Percentiles rank a stretch among this genome's conserved stretches.
These are phyloP conservation scores for Melampsora larici-populina DNA, from an alignment of 1,284 basidiomycete genomes.

Conservation along the genomic window DNA sequence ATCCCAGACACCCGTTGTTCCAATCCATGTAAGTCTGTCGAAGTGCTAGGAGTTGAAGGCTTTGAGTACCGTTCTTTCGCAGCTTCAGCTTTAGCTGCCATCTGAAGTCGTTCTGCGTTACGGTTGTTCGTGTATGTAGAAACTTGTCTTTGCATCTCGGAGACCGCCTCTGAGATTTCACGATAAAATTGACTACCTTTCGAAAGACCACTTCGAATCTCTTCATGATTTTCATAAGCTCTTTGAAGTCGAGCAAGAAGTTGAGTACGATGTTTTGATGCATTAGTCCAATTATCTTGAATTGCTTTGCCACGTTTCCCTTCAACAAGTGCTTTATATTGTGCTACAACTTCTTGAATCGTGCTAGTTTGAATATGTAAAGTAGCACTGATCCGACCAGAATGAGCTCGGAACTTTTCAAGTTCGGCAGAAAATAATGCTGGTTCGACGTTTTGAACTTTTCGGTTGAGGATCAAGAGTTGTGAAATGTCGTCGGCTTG, in stretches of 20 bases:
- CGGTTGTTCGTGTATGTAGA: slow-evolving; percentile 82
- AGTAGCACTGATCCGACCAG: slow-evolving; percentile 72
- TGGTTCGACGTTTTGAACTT: slow-evolving; percentile 71
- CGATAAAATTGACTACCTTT: slow-evolving; percentile 56
- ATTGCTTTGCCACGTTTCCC: slow-evolving; percentile 67
- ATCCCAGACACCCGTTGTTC: slow-evolving; percentile 37
- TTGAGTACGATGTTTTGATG: slow-evolving; percentile 72
- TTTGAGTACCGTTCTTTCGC: slow-evolving; percentile 66
- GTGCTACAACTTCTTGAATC: slow-evolving; percentile 55
- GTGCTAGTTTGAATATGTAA: slow-evolving; percentile 71
- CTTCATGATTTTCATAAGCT: slow-evolving; percentile 77
- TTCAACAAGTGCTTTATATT: slow-evolving; percentile 65
- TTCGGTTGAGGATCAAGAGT: slow-evolving; percentile 82
- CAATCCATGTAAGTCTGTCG: slow-evolving; percentile 39
- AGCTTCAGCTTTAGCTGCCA: slow-evolving; percentile 63
- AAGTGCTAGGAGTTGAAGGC: slow-evolving; percentile 53
- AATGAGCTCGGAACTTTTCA: slow-evolving; percentile 91
- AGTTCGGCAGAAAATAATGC: slow-evolving; percentile 86
- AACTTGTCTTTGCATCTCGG: slow-evolving; percentile 64
- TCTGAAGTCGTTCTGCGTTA: slow-evolving; percentile 63
- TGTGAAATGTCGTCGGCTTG: slow-evolving; percentile 96
- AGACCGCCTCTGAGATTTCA: slow-evolving; percentile 15
- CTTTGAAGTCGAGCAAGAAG: slow-evolving; percentile 67
- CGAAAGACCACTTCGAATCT: slow-evolving; percentile 78
- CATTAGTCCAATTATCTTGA: slow-evolving; percentile 72